Evolutionary conservation across 164 flowering plant genomes (phyloP).

Genomic region (Vitis rupestris): DNA sequence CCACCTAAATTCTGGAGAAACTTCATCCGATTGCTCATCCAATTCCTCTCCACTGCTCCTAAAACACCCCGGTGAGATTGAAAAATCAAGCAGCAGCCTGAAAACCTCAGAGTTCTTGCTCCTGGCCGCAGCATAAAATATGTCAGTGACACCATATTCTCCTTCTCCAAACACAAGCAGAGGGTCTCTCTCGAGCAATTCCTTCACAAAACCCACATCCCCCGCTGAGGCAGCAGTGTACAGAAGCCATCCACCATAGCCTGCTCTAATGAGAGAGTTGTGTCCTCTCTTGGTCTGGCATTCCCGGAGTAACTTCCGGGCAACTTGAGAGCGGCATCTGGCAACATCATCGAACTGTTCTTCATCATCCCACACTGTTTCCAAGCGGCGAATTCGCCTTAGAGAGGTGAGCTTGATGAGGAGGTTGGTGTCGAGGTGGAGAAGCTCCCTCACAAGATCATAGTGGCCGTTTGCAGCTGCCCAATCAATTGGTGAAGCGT

Average conservation of each 20-base stretch:
- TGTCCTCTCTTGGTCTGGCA: conserved; percentile 39
- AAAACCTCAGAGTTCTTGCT: conserved; percentile 75
- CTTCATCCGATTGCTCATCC: conserved; percentile 26
- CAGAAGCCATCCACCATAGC: conserved; percentile 95
- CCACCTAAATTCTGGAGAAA: conserved; percentile 36
- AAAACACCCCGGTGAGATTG: conserved; percentile 29
- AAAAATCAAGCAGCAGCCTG: conserved; percentile 54
- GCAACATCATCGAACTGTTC: conserved; percentile 58
- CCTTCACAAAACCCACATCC: conserved; percentile 63
- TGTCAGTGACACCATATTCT: conserved; percentile 84
- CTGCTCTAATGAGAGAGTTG: conserved; percentile 68
- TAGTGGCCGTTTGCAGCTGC: conserved; percentile 91
- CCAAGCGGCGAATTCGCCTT: conserved; percentile 83
- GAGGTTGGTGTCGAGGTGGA: conserved; percentile 75
- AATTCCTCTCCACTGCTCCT: conserved; percentile 21
- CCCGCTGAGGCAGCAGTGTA: conserved; percentile 98
- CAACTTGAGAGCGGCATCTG: conserved; percentile 59
- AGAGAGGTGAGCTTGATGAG: conserved; percentile 91
- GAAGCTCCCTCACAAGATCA: conserved; percentile 77
- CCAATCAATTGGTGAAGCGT: conserved; percentile 83
- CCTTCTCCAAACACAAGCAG: conserved; percentile 88
- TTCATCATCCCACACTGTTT: conserved; percentile 89
- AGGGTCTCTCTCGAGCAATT: conserved; percentile 58
- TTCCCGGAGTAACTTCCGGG: conserved; percentile 51
- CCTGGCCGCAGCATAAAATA: conserved; percentile 84